Percentiles rank a stretch among this genome's conserved stretches.
These are phyloP conservation scores for Neurospora intermedia DNA, from an alignment of 495 filamentous ascomycete species.

Conservation along the genomic window DNA sequence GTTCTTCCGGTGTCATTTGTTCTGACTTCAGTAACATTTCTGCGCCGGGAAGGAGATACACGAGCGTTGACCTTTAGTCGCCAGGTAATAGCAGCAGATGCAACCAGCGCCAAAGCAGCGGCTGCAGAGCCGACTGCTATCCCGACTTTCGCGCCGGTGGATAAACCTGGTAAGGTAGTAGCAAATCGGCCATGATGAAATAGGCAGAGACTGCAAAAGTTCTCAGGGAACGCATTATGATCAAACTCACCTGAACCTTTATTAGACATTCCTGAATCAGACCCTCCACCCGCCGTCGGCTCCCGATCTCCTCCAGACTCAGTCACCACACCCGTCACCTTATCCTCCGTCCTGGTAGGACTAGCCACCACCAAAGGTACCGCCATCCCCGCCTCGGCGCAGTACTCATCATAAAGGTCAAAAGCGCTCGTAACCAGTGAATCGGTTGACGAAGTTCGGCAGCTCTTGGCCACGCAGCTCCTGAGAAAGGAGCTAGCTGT, in stretches of 20 bases:
- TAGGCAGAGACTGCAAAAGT: neutral
- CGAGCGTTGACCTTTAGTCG: neutral
- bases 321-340: neutral
- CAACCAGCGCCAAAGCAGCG: neutral
- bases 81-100: neutral
- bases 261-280: neutral
- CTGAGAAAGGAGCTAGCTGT: slow-evolving; percentile 2
- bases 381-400: neutral
- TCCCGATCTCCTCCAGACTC: neutral
- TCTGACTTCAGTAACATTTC: neutral
- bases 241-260: neutral
- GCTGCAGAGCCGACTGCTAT: neutral
- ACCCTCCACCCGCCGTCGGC: neutral
- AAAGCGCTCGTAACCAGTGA: neutral
- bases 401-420: slow-evolving; percentile 4
- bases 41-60: neutral
- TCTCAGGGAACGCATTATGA: neutral
- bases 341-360: neutral
- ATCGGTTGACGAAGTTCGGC: neutral
- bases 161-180: neutral
- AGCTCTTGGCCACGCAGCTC: neutral
- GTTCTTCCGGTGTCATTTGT: neutral
- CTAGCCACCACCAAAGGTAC: neutral
- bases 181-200: neutral
- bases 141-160: neutral